Evolutionary conservation across 371 early-diverging fungal species (phyloP).

Genomic region (Massospora cicadina): DNA sequence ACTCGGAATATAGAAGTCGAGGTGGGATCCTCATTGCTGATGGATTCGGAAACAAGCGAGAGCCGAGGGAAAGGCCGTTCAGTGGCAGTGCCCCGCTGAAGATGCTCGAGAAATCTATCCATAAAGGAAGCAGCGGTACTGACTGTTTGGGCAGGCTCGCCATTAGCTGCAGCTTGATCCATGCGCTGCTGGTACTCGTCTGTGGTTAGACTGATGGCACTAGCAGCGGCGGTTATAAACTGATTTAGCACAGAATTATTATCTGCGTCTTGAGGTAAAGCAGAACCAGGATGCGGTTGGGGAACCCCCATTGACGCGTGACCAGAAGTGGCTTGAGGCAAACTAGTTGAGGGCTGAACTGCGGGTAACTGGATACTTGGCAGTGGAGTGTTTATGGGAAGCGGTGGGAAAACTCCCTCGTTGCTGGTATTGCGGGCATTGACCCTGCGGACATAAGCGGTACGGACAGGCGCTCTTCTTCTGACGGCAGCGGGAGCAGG

Average conservation of each 20-base stretch:
- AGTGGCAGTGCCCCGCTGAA: not conserved
- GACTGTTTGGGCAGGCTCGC: conserved; percentile 1
- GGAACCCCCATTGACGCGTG: not conserved
- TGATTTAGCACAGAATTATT: not conserved
- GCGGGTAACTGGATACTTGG: not conserved
- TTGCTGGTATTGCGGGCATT: not conserved
- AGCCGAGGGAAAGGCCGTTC: not conserved
- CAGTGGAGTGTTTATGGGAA: not conserved
- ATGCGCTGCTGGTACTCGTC: not conserved
- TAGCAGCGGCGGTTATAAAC: not conserved
- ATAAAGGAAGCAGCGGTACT: conserved; percentile 6
- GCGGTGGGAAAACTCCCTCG: not conserved
- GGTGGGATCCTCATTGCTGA: not conserved
- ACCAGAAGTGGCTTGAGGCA: no score
- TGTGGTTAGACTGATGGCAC: conserved; percentile 4
- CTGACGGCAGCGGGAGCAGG: not conserved
- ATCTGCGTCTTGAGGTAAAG: not conserved
- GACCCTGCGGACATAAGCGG: not conserved
- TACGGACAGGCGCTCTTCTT: not conserved
- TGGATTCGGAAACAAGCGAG: conserved; percentile 1
- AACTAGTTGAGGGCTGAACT: not conserved
- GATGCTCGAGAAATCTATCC: conserved; percentile 4
- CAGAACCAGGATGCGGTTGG: not conserved
- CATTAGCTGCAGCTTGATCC: not conserved
- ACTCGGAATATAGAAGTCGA: conserved; percentile 10